phyloP scores from a whole-genome alignment of 2,329 filamentous ascomycete genomes.

The Penicillium brevicompactum region DNA sequence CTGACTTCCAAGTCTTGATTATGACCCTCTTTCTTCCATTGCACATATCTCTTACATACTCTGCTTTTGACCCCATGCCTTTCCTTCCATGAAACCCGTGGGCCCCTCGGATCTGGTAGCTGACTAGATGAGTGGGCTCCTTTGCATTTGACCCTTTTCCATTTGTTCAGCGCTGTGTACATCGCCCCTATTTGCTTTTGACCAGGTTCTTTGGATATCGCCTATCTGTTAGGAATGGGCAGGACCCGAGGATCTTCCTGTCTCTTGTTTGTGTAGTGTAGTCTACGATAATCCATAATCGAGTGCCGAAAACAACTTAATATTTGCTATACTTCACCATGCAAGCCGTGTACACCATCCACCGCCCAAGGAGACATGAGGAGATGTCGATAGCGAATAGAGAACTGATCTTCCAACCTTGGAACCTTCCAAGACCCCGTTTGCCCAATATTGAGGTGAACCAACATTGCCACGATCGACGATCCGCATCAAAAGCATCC shows the following conservation, averaged over 20 bases:
- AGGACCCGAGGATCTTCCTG: constrained; percentile 2
- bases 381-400: too few species aligned
- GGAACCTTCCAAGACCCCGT: not conserved
- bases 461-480: not conserved
- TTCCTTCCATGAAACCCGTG: constrained; percentile 13
- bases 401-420: too few species aligned
- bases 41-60: constrained; percentile 28
- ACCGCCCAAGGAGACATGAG: not conserved
- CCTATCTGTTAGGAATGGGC: constrained; percentile 4
- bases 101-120: constrained; percentile 10
- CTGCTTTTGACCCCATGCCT: constrained; percentile 20
- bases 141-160: constrained; percentile 8
- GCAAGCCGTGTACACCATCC: not conserved
- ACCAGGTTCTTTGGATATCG: constrained; percentile 1
- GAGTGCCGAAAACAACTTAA: not conserved
- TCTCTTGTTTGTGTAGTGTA: constrained; percentile 22
- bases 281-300: constrained; percentile 21
- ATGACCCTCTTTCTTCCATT: constrained; percentile 11
- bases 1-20: constrained; percentile 44
- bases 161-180: constrained; percentile 12
- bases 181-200: constrained; percentile 4
- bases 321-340: not conserved
- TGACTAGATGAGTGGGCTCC: not conserved
- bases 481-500: not conserved
- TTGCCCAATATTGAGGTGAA: not conserved